These are phyloP conservation scores for Kluyveromyces sp. DNA, from an alignment of 1,139 yeast genomes.

Conservation along the genomic window DNA sequence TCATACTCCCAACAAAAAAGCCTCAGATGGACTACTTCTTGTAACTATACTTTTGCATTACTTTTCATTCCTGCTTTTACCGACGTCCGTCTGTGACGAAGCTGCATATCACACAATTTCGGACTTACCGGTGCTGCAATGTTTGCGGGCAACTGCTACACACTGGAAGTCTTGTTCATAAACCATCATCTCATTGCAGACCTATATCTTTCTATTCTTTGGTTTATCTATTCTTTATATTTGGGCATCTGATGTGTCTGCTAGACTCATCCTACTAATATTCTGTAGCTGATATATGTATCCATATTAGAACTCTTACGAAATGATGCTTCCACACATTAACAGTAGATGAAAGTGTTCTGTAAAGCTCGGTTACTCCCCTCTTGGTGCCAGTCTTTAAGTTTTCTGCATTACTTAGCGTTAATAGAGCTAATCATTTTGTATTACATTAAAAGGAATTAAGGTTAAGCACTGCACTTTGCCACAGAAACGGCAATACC, in stretches of 20 bases:
- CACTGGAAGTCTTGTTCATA: neutral
- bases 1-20: slow-evolving; percentile 32
- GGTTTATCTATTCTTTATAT: neutral
- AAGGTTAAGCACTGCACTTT: neutral
- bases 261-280: neutral
- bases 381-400: no score
- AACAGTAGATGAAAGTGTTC: no score
- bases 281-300: neutral
- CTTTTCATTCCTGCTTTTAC: neutral
- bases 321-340: neutral
- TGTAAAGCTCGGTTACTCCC: no score
- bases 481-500: neutral
- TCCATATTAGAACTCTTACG: neutral
- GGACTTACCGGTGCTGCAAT: no score
- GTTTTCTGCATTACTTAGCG: no score
- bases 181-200: neutral
- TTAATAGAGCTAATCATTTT: no score
- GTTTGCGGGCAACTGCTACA: no score
- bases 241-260: neutral
- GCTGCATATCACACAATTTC: no score
- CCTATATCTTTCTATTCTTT: neutral
- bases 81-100: no score
- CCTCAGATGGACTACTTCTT: slow-evolving; percentile 34
- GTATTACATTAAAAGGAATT: neutral
- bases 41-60: slow-evolving; percentile 9